Percentiles rank a stretch among this genome's conserved stretches.
Conservation (phyloP, 2,329 filamentous ascomycete species). For the Cladorrhinum sp. region DNA sequence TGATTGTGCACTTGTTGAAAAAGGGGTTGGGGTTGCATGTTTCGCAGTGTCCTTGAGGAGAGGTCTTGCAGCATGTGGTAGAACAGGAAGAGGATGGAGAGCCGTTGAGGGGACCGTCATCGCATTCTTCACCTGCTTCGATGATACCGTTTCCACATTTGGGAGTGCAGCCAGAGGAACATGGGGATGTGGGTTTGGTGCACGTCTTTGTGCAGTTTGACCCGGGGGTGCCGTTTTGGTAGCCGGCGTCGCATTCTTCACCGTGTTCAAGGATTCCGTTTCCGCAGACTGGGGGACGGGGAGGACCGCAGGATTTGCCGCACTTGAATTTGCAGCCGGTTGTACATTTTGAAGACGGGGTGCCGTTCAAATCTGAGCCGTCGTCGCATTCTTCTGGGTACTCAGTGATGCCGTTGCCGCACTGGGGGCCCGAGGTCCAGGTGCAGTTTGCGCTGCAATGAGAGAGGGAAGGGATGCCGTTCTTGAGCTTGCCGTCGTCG, state of each 20-base stretch:
- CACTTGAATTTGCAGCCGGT: conserved; percentile 7
- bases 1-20: conserved; percentile 24
- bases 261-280: conserved; percentile 17
- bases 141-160: conserved; percentile 13
- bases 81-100: conserved; percentile 11
- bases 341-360: conserved; percentile 9
- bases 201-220: conserved; percentile 15
- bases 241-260: conserved; percentile 19
- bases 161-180: background rate
- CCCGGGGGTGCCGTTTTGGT: conserved; percentile 16
- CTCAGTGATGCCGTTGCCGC: conserved; percentile 21
- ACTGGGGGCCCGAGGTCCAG: background rate
- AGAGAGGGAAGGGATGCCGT: conserved; percentile 10
- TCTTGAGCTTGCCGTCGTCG: conserved; percentile 16
- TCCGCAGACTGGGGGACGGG: conserved; percentile 18
- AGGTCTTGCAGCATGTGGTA: conserved; percentile 9
- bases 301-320: conserved; percentile 13
- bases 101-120: conserved; percentile 20
- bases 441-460: conserved; percentile 16
- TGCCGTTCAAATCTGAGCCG: conserved; percentile 19
- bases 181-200: background rate
- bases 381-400: conserved; percentile 22
- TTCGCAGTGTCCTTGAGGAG: conserved; percentile 6
- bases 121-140: conserved; percentile 17
- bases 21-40: conserved; percentile 22